These are phyloP conservation scores for Phytopythium sindhum DNA, from an alignment of 352 stramenopile genomes.

Conservation along the genomic window DNA sequence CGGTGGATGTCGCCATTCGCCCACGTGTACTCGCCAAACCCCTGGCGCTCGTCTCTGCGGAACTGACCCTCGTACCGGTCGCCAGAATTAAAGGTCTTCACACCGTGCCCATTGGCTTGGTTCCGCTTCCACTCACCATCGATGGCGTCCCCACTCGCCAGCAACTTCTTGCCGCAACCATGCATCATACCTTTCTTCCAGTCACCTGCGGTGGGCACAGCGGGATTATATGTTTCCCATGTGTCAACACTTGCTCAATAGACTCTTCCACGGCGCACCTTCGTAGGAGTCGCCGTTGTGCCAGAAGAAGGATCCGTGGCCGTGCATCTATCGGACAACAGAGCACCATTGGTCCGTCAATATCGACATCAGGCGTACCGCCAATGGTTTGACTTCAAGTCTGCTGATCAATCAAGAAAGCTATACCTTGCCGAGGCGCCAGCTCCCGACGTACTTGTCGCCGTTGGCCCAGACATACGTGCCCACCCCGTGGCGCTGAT, in stretches of 20 bases:
- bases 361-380: not conserved
- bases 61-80: constrained; percentile 75
- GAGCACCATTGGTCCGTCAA: not conserved
- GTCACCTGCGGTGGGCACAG: constrained; percentile 28
- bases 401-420: too few relatives aligned
- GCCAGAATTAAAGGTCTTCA: constrained; percentile 61
- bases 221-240: not conserved
- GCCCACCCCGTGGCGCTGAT: constrained; percentile 75
- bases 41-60: constrained; percentile 49
- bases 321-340: constrained; percentile 55
- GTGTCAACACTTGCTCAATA: not conserved
- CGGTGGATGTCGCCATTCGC: constrained; percentile 64
- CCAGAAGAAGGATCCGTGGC: constrained; percentile 66
- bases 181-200: constrained; percentile 83
- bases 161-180: constrained; percentile 67
- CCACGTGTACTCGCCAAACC: constrained; percentile 72
- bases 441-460: constrained; percentile 88
- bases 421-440: constrained; percentile 72
- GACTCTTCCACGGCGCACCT: constrained; percentile 25
- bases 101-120: constrained; percentile 50
- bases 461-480: constrained; percentile 89
- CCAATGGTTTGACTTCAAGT: too few relatives aligned
- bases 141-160: constrained; percentile 54
- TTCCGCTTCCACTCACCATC: constrained; percentile 64
- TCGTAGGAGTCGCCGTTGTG: constrained; percentile 76